Conservation (phyloP, 2,329 filamentous ascomycete genomes). For the Alternaria arborescens region DNA sequence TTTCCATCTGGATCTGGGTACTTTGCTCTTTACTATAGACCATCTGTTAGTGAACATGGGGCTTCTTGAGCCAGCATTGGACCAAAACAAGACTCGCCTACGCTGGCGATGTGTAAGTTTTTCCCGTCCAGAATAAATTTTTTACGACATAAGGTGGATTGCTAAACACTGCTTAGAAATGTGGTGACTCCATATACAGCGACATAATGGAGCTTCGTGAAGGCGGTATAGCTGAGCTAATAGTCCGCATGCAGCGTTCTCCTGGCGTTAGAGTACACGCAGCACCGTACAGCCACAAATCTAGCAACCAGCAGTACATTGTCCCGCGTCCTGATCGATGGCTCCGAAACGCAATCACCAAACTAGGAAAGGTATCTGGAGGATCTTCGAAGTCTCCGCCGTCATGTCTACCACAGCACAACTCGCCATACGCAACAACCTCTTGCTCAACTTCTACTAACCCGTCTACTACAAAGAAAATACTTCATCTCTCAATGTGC, state of each 20-base stretch:
- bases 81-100: conserved; percentile 13
- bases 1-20: neutral
- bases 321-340: conserved; percentile 10
- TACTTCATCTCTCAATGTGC: no score
- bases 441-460: no score
- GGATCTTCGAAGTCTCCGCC: no score
- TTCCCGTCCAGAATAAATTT: neutral
- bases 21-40: neutral
- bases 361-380: neutral
- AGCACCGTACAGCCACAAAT: neutral
- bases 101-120: conserved; percentile 35
- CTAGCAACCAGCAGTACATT: conserved; percentile 14
- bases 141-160: no score
- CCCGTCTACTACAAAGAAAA: no score
- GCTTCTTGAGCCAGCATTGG: conserved; percentile 14
- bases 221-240: conserved; percentile 20
- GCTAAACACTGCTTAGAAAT: conserved; percentile 16
- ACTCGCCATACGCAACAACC: no score
- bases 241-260: conserved; percentile 14
- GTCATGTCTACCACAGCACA: no score
- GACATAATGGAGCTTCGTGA: conserved; percentile 25
- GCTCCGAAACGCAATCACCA: conserved; percentile 6
- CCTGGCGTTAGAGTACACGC: conserved; percentile 8
- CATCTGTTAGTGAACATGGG: conserved; percentile 5
- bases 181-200: conserved; percentile 22